Evolutionary conservation across 352 stramenopile genomes (phyloP).

Genomic region (Phytopythium chamaehyphon): DNA sequence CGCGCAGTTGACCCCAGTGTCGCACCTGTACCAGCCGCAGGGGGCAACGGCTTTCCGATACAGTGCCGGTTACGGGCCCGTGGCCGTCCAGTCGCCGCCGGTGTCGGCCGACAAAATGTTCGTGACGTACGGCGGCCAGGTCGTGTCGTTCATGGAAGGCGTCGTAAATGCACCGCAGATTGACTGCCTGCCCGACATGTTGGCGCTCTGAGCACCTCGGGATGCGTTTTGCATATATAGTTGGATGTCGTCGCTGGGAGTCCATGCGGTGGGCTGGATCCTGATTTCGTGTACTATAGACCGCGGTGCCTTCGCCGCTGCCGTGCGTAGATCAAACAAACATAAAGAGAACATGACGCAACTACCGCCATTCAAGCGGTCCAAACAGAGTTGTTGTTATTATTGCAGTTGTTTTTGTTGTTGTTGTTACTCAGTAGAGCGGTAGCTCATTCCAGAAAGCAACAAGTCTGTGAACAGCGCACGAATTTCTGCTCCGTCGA

Average conservation of each 20-base stretch:
- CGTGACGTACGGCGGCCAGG: slow-evolving; percentile 72
- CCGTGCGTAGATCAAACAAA: slow-evolving; percentile 1
- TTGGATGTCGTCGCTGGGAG: neutral
- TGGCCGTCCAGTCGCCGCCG: slow-evolving; percentile 15
- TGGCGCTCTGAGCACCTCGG: neutral
- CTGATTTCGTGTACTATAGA: neutral
- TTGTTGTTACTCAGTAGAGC: neutral
- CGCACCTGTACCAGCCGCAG: neutral
- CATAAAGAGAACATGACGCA: neutral
- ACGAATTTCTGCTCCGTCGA: slow-evolving; percentile 48
- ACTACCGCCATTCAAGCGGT: neutral
- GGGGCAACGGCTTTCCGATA: slow-evolving; percentile 8
- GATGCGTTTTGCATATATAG: slow-evolving; percentile 5
- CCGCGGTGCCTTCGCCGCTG: neutral
- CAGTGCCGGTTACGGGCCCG: slow-evolving; percentile 11
- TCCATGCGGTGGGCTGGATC: too few relatives aligned
- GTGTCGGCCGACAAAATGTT: slow-evolving; percentile 60
- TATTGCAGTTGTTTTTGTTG: too few relatives aligned
- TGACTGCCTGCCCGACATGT: slow-evolving; percentile 38
- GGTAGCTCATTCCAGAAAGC: slow-evolving; percentile 25
- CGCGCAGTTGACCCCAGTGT: neutral
- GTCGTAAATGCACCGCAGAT: slow-evolving; percentile 70
- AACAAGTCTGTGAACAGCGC: slow-evolving; percentile 34
- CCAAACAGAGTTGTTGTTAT: too few relatives aligned
- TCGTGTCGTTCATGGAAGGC: slow-evolving; percentile 81